Evolutionary conservation across 2,329 filamentous ascomycete species (phyloP).

Genomic region (Didymellaceae sp.): DNA sequence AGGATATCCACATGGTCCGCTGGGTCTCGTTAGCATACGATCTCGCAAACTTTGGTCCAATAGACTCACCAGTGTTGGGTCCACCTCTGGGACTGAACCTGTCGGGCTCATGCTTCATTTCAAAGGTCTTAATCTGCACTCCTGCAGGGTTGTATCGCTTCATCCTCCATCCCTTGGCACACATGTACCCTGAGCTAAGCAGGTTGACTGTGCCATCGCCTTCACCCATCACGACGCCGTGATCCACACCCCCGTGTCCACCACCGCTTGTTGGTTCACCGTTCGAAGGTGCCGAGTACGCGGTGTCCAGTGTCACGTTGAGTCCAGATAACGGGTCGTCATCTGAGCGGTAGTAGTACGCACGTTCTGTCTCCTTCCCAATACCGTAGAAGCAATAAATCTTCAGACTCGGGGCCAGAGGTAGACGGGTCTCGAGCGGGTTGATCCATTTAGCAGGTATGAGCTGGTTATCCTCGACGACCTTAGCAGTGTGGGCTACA

Average conservation of each 20-base stretch:
- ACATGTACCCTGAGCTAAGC: constrained; percentile 96
- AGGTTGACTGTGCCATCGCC: constrained; percentile 95
- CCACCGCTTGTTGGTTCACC: constrained; percentile 5
- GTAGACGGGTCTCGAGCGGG: constrained; percentile 85
- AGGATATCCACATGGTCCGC: constrained; percentile 98
- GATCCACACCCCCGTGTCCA: constrained; percentile 64
- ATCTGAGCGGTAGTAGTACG: constrained; percentile 87
- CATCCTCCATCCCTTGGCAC: constrained; percentile 90
- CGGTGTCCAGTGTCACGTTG: constrained; percentile 66
- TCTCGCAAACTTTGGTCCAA: background rate
- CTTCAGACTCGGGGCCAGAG: constrained; percentile 85
- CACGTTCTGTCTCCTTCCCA: constrained; percentile 89
- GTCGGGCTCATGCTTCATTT: constrained; percentile 97
- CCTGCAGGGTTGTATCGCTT: constrained; percentile 91
- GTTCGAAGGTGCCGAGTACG: constrained; percentile 49
- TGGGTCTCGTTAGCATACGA: constrained; percentile 18
- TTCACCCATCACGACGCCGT: constrained; percentile 93
- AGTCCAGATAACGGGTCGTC: constrained; percentile 68
- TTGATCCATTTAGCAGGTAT: constrained; percentile 86
- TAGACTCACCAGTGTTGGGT: constrained; percentile 64
- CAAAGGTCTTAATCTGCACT: constrained; percentile 80
- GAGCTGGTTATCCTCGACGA: constrained; percentile 72
- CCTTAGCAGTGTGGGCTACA: constrained; percentile 76
- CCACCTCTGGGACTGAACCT: constrained; percentile 81
- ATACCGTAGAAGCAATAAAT: constrained; percentile 98